A percentile compares a stretch with the other conserved stretches of the same genome.
phyloP scores from a whole-genome alignment of 2,329 filamentous ascomycete genomes.

The Beauveria australis region DNA sequence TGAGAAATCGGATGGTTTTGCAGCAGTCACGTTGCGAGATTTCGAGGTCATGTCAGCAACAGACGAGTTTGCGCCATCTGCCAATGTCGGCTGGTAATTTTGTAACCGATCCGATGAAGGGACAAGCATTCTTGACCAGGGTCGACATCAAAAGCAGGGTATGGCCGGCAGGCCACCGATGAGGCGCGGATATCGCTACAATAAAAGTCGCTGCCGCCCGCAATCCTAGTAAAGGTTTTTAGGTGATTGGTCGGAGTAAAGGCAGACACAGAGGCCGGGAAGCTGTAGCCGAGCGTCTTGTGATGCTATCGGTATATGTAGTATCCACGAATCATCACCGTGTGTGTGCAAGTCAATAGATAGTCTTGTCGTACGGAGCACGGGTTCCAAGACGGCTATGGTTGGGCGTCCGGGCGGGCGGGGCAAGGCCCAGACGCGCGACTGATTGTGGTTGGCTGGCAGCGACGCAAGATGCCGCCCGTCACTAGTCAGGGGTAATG shows the following conservation, averaged over 20 bases:
- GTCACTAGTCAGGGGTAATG: conserved; percentile 7
- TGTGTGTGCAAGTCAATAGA: too few species aligned
- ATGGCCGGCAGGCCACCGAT: background rate
- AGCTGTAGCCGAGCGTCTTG: background rate
- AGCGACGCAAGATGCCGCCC: background rate
- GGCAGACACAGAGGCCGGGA: background rate
- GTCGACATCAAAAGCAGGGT: background rate
- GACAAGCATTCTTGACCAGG: conserved; percentile 33
- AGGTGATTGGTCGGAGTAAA: background rate
- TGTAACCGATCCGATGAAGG: background rate
- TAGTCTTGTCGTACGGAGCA: background rate
- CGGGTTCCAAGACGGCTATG: background rate
- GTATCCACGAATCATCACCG: too few species aligned
- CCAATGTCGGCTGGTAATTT: background rate
- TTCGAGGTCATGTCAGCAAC: background rate
- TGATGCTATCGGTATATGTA: background rate
- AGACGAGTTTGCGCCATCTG: background rate
- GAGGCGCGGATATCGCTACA: background rate
- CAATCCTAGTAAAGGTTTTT: too few species aligned
- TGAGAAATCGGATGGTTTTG: background rate
- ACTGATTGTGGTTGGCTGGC: background rate
- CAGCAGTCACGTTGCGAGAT: background rate
- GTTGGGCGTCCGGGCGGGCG: background rate
- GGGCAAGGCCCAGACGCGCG: background rate
- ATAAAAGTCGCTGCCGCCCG: background rate